phyloP scores from a whole-genome alignment of 352 stramenopile species.

The Globisporangium alternatum region DNA sequence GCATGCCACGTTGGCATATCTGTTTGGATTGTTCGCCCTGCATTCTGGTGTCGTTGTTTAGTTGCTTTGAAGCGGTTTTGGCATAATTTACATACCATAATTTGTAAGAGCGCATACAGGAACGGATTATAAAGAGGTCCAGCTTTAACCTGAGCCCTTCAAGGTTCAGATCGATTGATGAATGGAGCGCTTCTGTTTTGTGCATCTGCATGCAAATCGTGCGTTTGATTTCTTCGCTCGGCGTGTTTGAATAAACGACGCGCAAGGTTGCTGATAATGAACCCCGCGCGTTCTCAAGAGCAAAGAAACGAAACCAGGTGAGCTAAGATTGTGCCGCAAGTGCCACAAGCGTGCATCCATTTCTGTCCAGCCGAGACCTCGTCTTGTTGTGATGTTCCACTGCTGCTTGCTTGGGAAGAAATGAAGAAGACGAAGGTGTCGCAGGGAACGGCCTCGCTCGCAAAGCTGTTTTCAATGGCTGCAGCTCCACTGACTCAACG shows the following conservation, averaged over 20 bases:
- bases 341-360: background rate
- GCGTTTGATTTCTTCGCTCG: background rate
- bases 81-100: background rate
- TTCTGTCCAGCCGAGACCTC: background rate
- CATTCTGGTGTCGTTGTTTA: background rate
- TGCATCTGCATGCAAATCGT: conserved; percentile 4
- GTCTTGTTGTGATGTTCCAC: background rate
- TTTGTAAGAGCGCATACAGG: background rate
- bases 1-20: too few species aligned
- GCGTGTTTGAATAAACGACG: conserved; percentile 12
- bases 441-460: background rate
- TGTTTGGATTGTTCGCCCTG: too few species aligned
- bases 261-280: background rate
- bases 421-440: conserved; percentile 5
- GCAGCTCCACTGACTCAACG: conserved; percentile 2
- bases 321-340: background rate
- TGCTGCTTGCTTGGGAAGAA: conserved; percentile 2
- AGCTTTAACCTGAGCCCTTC: conserved; percentile 1
- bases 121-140: background rate
- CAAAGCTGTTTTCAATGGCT: background rate
- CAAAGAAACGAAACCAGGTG: background rate
- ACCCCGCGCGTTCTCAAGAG: background rate
- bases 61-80: background rate
- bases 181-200: background rate
- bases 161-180: background rate